Conservation (phyloP, 2,329 filamentous ascomycete species). For the Teratosphaeria pseudoeucalypti region DNA sequence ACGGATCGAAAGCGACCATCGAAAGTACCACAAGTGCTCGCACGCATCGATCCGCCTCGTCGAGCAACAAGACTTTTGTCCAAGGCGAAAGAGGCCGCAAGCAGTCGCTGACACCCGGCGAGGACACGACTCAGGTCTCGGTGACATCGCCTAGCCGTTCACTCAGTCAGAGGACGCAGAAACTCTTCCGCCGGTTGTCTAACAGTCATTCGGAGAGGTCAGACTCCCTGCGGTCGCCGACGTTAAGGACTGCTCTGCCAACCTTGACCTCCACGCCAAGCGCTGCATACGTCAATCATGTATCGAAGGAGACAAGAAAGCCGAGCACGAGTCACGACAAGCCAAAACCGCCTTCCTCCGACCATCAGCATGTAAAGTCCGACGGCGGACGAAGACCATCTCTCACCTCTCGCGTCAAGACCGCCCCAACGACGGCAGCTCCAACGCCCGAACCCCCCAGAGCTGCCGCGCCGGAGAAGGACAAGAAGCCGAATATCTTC, state of each 20-base stretch:
- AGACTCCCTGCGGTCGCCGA: conserved; percentile 1
- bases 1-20: conserved; percentile 8
- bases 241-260: conserved; percentile 13
- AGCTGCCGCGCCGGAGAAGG: neutral
- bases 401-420: conserved; percentile 1
- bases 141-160: conserved; percentile 15
- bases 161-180: conserved; percentile 21
- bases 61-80: conserved; percentile 16
- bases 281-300: conserved; percentile 9
- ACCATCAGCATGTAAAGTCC: neutral
- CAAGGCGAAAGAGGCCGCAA: conserved; percentile 7
- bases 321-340: conserved; percentile 5
- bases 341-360: neutral
- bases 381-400: conserved; percentile 2
- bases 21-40: conserved; percentile 12
- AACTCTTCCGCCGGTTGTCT: conserved; percentile 24
- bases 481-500: conserved; percentile 3
- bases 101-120: neutral
- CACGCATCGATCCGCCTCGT: conserved; percentile 17
- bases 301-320: conserved; percentile 4
- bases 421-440: conserved; percentile 1
- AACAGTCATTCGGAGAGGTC: conserved; percentile 11
- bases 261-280: conserved; percentile 14
- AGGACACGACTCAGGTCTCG: conserved; percentile 5
- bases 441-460: neutral